phyloP scores from a whole-genome alignment of 164 flowering plant species.

The Liriodendron chinense region DNA sequence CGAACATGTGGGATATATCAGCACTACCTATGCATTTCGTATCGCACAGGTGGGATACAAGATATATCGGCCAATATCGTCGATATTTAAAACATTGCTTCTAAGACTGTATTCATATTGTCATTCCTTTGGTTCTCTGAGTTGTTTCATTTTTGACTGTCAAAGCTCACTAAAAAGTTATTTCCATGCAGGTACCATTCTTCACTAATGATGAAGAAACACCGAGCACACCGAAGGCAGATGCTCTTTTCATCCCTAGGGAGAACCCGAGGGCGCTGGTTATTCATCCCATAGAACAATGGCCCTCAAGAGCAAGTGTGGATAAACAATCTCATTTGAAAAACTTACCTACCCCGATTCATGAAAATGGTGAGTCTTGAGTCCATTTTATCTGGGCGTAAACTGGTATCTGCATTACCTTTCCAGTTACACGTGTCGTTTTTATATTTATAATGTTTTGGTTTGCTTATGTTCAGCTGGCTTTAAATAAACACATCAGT shows the following conservation, averaged over 20 bases:
- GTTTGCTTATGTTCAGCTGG: background rate
- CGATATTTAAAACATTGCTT: too few relatives aligned
- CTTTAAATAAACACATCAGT: background rate
- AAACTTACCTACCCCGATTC: constrained; percentile 32
- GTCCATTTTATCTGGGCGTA: background rate
- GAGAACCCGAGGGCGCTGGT: constrained; percentile 93
- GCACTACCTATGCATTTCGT: too few relatives aligned
- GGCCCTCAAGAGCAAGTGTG: constrained; percentile 43
- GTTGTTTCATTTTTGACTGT: background rate
- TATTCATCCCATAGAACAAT: constrained; percentile 71
- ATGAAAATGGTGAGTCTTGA: constrained; percentile 55
- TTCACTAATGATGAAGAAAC: constrained; percentile 84
- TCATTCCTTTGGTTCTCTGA: background rate
- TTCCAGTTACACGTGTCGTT: background rate
- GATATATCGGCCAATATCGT: too few relatives aligned
- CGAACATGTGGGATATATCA: too few relatives aligned
- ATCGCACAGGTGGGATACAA: too few relatives aligned
- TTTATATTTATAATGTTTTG: background rate
- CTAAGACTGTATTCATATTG: background rate
- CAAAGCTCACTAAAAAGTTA: background rate
- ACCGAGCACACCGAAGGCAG: constrained; percentile 91
- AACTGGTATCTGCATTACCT: background rate
- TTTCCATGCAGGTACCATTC: constrained; percentile 68
- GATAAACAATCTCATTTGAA: constrained; percentile 47
- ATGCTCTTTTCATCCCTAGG: constrained; percentile 90